Percentiles rank a stretch among this genome's conserved stretches.
Evolutionary conservation across 441 rosid species (phyloP).

Genomic region (Adansonia madagascariensis): DNA sequence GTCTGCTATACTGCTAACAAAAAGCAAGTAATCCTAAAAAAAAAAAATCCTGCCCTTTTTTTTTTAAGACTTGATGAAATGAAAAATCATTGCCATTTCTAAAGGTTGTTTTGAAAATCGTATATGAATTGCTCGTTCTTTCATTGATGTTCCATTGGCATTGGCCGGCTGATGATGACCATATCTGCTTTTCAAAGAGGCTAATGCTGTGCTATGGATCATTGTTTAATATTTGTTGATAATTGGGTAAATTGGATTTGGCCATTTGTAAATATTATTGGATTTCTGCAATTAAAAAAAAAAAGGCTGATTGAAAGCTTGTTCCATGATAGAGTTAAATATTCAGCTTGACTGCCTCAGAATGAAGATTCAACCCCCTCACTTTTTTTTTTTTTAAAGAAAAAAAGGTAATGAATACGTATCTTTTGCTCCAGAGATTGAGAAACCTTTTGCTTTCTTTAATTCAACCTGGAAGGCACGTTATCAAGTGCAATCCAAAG

Average conservation of each 20-base stretch:
- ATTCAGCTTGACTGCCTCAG: background rate
- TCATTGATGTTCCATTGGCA: background rate
- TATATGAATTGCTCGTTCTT: background rate
- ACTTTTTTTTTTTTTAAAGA: background rate
- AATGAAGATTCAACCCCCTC: background rate
- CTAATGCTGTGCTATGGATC: background rate
- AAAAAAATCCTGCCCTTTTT: background rate
- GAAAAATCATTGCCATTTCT: background rate
- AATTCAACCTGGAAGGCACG: background rate
- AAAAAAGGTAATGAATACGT: background rate
- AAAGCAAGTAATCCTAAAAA: background rate
- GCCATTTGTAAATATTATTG: background rate
- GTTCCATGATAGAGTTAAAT: background rate
- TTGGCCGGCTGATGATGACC: background rate
- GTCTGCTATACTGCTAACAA: background rate
- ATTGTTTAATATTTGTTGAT: too few relatives aligned
- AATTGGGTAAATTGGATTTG: background rate
- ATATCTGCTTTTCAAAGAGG: background rate
- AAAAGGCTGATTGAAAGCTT: background rate
- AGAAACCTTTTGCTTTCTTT: background rate
- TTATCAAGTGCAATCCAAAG: background rate
- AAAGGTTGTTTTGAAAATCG: background rate
- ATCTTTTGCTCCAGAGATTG: too few relatives aligned
- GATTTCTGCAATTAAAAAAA: background rate
- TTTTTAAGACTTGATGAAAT: background rate